phyloP scores from a whole-genome alignment of 1,139 yeast genomes.

The Taphrina deformans region DNA sequence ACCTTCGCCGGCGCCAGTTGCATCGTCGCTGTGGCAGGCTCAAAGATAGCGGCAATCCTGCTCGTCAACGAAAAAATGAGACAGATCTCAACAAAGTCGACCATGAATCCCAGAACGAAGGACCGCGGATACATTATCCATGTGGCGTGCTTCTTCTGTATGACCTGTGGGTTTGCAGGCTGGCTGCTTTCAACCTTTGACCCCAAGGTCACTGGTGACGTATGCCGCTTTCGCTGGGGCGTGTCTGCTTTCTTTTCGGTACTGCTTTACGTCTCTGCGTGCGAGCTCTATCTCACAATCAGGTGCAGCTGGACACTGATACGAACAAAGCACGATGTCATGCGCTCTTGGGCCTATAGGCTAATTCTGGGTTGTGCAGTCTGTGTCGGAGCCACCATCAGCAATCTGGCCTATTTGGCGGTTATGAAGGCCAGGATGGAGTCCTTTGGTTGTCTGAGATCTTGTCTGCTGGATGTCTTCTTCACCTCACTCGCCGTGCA shows the following conservation, averaged over 20 bases:
- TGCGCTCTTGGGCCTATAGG: slow-evolving; percentile 4
- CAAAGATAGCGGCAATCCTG: neutral
- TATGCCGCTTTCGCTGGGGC: neutral
- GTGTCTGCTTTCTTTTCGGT: neutral
- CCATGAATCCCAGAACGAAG: neutral
- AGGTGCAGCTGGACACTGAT: neutral
- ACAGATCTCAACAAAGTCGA: neutral
- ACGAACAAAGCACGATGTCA: neutral
- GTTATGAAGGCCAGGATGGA: neutral
- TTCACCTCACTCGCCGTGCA: neutral
- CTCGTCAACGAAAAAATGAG: slow-evolving; percentile 1
- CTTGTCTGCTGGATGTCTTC: neutral
- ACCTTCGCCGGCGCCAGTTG: neutral
- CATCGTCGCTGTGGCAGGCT: neutral
- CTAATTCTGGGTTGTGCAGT: neutral
- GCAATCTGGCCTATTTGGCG: slow-evolving; percentile 1
- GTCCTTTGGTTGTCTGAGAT: neutral
- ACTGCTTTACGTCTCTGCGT: neutral
- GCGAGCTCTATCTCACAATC: neutral
- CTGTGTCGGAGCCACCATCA: neutral
- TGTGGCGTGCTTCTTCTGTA: neutral
- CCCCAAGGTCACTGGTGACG: neutral
- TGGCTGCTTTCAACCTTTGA: neutral
- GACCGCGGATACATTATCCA: neutral
- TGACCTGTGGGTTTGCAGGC: neutral